phyloP scores from a whole-genome alignment of 306 rosid genomes.

The Heteromeles arbutifolia region DNA sequence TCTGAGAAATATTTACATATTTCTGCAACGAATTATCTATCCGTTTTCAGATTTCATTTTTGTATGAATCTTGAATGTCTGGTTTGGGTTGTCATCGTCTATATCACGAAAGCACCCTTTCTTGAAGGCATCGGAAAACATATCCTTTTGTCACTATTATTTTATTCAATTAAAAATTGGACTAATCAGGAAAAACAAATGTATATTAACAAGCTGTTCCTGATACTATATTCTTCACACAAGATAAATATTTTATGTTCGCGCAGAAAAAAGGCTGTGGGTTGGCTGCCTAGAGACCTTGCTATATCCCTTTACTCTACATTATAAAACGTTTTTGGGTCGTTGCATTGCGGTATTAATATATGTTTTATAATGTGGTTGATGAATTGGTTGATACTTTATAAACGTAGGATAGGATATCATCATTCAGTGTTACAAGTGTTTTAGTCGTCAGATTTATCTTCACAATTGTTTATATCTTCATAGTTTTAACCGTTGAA shows the following conservation, averaged over 20 bases:
- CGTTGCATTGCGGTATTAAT: not conserved
- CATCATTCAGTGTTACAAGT: too few species aligned
- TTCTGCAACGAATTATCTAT: not conserved
- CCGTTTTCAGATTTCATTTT: not conserved
- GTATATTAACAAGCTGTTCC: not conserved
- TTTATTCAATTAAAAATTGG: not conserved
- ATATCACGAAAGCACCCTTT: not conserved
- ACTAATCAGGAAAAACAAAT: not conserved
- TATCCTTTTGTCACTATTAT: not conserved
- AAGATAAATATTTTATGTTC: not conserved
- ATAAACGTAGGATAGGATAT: too few species aligned
- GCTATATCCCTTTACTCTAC: not conserved
- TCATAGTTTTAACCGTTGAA: too few species aligned
- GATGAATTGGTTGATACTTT: too few species aligned
- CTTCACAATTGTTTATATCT: too few species aligned
- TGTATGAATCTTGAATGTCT: not conserved
- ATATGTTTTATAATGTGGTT: too few species aligned
- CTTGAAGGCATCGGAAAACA: not conserved
- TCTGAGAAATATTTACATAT: too few species aligned
- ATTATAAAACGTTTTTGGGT: too few species aligned
- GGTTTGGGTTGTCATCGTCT: not conserved
- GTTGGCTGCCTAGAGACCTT: conserved; percentile 3
- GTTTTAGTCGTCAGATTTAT: too few species aligned
- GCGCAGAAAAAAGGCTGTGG: not conserved
- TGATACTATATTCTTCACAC: not conserved